These are phyloP conservation scores for Moniliophthora roreri DNA, from an alignment of 1,284 basidiomycete species.

Conservation along the genomic window DNA sequence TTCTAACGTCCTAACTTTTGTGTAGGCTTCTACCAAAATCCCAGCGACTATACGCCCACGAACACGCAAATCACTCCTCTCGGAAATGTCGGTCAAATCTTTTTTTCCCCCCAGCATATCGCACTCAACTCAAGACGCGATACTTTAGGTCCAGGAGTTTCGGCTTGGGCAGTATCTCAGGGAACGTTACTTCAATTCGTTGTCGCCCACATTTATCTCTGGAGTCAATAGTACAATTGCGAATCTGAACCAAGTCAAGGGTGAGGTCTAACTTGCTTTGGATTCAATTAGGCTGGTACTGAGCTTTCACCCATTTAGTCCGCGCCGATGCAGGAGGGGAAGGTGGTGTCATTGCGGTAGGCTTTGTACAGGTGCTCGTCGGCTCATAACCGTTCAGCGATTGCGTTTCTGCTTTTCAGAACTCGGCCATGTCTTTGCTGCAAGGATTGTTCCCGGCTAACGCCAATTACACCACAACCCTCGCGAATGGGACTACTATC, in stretches of 20 bases:
- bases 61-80: slow-evolving; percentile 74
- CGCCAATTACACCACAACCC: slow-evolving; percentile 47
- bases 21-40: slow-evolving; percentile 62
- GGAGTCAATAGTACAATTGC: slow-evolving; percentile 58
- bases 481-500: slow-evolving; percentile 75
- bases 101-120: neutral
- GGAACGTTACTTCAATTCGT: slow-evolving; percentile 58
- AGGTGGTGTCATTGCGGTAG: slow-evolving; percentile 67
- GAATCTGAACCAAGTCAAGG: slow-evolving; percentile 42
- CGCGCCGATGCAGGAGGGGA: slow-evolving; percentile 79
- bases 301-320: slow-evolving; percentile 34
- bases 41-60: slow-evolving; percentile 62
- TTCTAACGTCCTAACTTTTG: neutral
- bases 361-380: neutral
- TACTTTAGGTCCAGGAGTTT: slow-evolving; percentile 60
- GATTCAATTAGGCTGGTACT: neutral
- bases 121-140: slow-evolving; percentile 13
- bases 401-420: slow-evolving; percentile 17
- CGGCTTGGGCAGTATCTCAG: slow-evolving; percentile 66
- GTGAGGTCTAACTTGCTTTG: neutral
- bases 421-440: slow-evolving; percentile 64
- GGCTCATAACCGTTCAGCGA: too few species aligned
- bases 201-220: slow-evolving; percentile 57
- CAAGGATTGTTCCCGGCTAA: slow-evolving; percentile 73
- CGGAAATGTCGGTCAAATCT: slow-evolving; percentile 54